Conservation (phyloP, 2,329 filamentous ascomycete genomes). For the Thielaviopsis populi region DNA sequence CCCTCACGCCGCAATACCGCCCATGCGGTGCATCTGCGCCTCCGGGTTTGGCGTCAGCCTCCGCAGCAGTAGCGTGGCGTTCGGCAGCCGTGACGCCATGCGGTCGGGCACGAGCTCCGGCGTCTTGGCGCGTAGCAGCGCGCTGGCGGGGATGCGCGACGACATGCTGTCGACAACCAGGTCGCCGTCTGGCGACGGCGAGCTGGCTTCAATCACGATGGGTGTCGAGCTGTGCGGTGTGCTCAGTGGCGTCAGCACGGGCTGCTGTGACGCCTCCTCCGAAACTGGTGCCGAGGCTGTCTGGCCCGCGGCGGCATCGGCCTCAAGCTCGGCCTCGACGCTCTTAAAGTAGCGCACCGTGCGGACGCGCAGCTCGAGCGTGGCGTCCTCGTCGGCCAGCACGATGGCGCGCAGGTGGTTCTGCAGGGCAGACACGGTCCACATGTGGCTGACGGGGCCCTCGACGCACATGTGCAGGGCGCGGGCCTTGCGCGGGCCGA, state of each 20-base stretch:
- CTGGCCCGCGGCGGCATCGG: conserved; percentile 40
- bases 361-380: conserved; percentile 57
- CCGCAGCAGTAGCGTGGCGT: conserved; percentile 29
- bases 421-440: conserved; percentile 70
- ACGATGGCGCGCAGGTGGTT: conserved; percentile 69
- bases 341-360: conserved; percentile 60
- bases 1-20: conserved; percentile 20
- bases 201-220: conserved; percentile 30
- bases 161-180: conserved; percentile 14
- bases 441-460: conserved; percentile 77
- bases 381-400: conserved; percentile 69
- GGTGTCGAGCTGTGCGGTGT: conserved; percentile 23
- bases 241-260: conserved; percentile 7
- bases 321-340: conserved; percentile 47
- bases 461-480: conserved; percentile 71
- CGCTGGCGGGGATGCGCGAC: conserved; percentile 23
- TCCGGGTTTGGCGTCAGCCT: conserved; percentile 36
- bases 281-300: background rate
- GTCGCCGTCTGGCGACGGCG: conserved; percentile 35
- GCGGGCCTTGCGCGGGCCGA: conserved; percentile 65
- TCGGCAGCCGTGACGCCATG: conserved; percentile 42
- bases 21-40: conserved; percentile 25
- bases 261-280: background rate
- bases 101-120: conserved; percentile 47
- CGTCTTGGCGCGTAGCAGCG: conserved; percentile 37